A percentile compares a stretch with the other conserved stretches of the same genome.
These are phyloP conservation scores for Juglanconis sp. DNA, from an alignment of 2,329 filamentous ascomycete genomes.

Conservation along the genomic window DNA sequence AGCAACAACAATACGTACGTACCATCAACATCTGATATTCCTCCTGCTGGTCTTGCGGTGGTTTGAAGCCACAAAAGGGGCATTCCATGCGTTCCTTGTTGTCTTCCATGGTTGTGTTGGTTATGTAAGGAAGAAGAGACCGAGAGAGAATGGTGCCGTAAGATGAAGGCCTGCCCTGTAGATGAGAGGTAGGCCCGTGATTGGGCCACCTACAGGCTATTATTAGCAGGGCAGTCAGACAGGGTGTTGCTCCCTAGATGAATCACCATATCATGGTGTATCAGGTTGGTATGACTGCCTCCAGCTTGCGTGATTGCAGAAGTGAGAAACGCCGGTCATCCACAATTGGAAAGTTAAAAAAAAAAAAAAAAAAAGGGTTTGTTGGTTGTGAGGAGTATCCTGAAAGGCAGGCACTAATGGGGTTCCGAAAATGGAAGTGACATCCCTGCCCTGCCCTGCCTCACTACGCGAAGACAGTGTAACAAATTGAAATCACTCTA, in stretches of 20 bases:
- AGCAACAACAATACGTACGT: conserved; percentile 16
- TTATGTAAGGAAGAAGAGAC: not conserved
- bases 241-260: not conserved
- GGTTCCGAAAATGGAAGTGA: conserved; percentile 11
- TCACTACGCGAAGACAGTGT: not conserved
- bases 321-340: not conserved
- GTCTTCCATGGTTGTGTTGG: not conserved
- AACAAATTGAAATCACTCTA: not conserved
- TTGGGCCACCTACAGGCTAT: not conserved
- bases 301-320: not conserved
- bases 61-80: conserved; percentile 36
- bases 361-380: no score
- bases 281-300: not conserved
- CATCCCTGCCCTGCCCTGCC: conserved; percentile 1
- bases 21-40: conserved; percentile 35
- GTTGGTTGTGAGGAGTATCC: not conserved
- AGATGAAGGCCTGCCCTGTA: not conserved
- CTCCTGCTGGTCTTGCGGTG: conserved; percentile 20
- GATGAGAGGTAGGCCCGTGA: not conserved
- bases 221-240: not conserved
- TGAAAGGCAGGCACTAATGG: not conserved
- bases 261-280: not conserved
- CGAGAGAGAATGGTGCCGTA: not conserved
- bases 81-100: conserved; percentile 22
- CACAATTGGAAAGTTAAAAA: not conserved